Evolutionary conservation across 768 basidiomycete genomes (phyloP).

Genomic region (Lactifluus hygrophoroides): DNA sequence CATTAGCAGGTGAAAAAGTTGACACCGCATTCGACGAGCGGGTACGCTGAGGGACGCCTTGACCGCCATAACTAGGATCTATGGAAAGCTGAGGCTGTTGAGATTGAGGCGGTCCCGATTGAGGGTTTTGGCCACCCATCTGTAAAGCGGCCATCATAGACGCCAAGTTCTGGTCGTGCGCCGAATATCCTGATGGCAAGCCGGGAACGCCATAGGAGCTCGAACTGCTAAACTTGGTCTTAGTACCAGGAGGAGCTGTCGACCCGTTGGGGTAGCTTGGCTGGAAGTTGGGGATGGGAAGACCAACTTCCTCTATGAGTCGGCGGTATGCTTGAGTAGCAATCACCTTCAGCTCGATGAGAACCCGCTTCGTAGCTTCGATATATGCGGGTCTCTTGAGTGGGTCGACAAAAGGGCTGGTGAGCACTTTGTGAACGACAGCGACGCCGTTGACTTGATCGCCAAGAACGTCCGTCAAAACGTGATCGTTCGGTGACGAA

Average conservation of each 20-base stretch:
- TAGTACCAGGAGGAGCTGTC: constrained; percentile 50
- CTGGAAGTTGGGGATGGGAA: constrained; percentile 84
- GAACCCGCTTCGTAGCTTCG: constrained; percentile 82
- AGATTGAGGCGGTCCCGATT: constrained; percentile 65
- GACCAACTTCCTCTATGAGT: constrained; percentile 88
- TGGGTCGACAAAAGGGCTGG: constrained; percentile 76
- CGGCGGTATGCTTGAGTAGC: constrained; percentile 92
- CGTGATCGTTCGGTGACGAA: constrained; percentile 81
- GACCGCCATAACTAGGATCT: constrained; percentile 50
- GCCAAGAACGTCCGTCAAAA: constrained; percentile 85
- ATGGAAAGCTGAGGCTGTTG: constrained; percentile 66
- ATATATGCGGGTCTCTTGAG: constrained; percentile 58
- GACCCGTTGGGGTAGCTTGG: constrained; percentile 61
- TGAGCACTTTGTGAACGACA: constrained; percentile 86
- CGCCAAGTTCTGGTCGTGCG: constrained; percentile 76
- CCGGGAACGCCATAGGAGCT: constrained; percentile 61
- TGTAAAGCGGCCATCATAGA: constrained; percentile 92
- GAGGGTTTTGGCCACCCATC: constrained; percentile 83
- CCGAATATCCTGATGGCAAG: constrained; percentile 69
- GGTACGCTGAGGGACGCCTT: constrained; percentile 19
- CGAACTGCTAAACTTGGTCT: constrained; percentile 45
- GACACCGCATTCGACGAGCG: constrained; percentile 33
- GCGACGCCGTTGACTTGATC: constrained; percentile 97
- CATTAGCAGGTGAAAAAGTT: constrained; percentile 42
- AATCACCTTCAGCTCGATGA: constrained; percentile 86